These are phyloP conservation scores for Schizopora paradoxa DNA, from an alignment of 1,284 basidiomycete genomes.

Conservation along the genomic window DNA sequence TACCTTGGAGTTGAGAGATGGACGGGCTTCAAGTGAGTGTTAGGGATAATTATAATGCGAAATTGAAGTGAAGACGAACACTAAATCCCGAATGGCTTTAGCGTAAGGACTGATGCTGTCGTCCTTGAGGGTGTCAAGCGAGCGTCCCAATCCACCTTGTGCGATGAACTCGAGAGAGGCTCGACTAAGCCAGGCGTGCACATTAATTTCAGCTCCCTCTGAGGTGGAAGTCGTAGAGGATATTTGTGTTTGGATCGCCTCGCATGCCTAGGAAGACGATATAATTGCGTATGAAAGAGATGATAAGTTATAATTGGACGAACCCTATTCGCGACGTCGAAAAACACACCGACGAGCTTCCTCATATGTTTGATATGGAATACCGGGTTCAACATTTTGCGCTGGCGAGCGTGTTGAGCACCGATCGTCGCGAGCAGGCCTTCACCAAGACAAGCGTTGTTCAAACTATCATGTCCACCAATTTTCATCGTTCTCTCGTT, in stretches of 20 bases:
- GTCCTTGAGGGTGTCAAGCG: slow-evolving; percentile 8
- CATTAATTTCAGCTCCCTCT: slow-evolving; percentile 14
- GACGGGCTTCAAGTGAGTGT: not conserved
- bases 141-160: slow-evolving; percentile 10
- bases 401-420: slow-evolving; percentile 24
- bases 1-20: not conserved
- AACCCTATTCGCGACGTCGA: not conserved
- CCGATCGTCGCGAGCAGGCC: slow-evolving; percentile 22
- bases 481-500: not conserved
- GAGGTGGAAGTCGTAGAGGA: too few relatives aligned
- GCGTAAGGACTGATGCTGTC: slow-evolving; percentile 7
- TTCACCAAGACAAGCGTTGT: slow-evolving; percentile 19
- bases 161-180: slow-evolving; percentile 13
- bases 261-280: too few relatives aligned
- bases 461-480: slow-evolving; percentile 11
- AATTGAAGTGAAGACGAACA: slow-evolving; percentile 7
- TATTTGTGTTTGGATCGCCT: not conserved
- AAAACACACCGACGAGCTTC: slow-evolving; percentile 9
- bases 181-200: slow-evolving; percentile 9
- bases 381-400: slow-evolving; percentile 28
- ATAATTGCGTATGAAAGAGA: not conserved
- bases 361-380: slow-evolving; percentile 22
- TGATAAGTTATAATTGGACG: not conserved
- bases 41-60: not conserved
- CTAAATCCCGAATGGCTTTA: slow-evolving; percentile 12